A percentile compares a stretch with the other conserved stretches of the same genome.
Conservation (phyloP, 225 moss, liverwort and hornwort genomes). For the Bryoerythrophyllum caledonicum region DNA sequence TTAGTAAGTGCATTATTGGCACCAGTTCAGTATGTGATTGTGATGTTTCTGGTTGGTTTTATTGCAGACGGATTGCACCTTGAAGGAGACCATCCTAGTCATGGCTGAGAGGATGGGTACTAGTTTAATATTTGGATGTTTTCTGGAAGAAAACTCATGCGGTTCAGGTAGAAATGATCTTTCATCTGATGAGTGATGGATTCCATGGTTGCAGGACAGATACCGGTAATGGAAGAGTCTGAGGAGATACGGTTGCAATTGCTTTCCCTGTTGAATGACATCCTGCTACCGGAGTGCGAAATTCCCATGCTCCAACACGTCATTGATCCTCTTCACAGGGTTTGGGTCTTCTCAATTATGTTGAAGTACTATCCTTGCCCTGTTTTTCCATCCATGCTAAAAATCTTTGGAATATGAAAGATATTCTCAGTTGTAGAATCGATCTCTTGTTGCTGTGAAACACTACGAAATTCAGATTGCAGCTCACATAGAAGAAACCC, state of each 20-base stretch:
- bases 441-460: too few species aligned
- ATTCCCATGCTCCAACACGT: slow-evolving; percentile 33
- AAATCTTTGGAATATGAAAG: too few species aligned
- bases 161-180: not conserved
- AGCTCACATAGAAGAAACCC: too few species aligned
- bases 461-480: too few species aligned
- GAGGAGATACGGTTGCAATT: slow-evolving; percentile 85
- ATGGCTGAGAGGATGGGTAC: slow-evolving; percentile 80
- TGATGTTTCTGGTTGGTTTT: slow-evolving; percentile 25
- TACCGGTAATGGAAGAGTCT: slow-evolving; percentile 72
- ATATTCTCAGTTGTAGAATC: too few species aligned
- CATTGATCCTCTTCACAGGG: slow-evolving; percentile 67
- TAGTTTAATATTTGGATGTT: slow-evolving; percentile 3
- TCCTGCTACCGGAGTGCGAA: slow-evolving; percentile 57
- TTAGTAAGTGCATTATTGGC: not conserved
- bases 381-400: too few species aligned
- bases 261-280: slow-evolving; percentile 53
- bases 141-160: not conserved
- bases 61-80: slow-evolving; percentile 68
- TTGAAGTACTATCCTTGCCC: too few species aligned
- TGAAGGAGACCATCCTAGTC: slow-evolving; percentile 47
- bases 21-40: not conserved
- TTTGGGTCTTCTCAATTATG: slow-evolving; percentile 36
- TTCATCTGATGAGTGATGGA: slow-evolving; percentile 8
- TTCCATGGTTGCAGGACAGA: slow-evolving; percentile 49